Percentiles rank a stretch among this genome's conserved stretches.
These are phyloP conservation scores for Fagus crenata DNA, from an alignment of 306 rosid genomes.

Conservation along the genomic window DNA sequence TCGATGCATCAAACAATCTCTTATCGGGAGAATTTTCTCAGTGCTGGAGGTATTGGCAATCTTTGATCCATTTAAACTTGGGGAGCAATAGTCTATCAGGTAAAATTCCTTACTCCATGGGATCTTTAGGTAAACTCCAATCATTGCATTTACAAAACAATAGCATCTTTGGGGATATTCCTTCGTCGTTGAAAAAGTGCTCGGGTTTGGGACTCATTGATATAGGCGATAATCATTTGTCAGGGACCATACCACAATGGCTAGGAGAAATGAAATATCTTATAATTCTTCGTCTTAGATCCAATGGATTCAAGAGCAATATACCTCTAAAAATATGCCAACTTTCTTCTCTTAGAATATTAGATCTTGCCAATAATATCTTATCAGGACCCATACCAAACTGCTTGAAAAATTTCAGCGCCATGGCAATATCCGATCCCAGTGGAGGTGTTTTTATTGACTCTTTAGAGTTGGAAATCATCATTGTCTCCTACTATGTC, in stretches of 20 bases:
- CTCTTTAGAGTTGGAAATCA: conserved; percentile 15
- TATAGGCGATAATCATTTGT: conserved; percentile 33
- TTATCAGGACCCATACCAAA: conserved; percentile 36
- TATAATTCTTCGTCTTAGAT: conserved; percentile 31
- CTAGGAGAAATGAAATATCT: conserved; percentile 7
- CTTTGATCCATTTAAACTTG: conserved; percentile 39
- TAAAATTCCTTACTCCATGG: conserved; percentile 25
- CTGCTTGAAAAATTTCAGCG: conserved; percentile 30
- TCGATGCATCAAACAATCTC: not conserved
- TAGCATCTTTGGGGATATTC: conserved; percentile 10
- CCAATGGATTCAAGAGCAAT: conserved; percentile 20
- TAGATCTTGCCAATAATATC: not conserved
- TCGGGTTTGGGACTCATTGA: conserved; percentile 28
- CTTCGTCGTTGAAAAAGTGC: conserved; percentile 27
- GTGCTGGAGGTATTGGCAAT: conserved; percentile 33
- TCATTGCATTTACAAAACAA: conserved; percentile 28
- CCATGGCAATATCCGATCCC: conserved; percentile 21
- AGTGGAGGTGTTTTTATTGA: not conserved
- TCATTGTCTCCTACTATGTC: no score
- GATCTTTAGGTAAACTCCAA: conserved; percentile 19
- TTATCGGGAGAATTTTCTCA: conserved; percentile 26
- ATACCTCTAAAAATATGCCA: conserved; percentile 32
- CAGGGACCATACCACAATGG: not conserved
- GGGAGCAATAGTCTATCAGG: conserved; percentile 30
- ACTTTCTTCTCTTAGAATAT: conserved; percentile 35